A percentile compares a stretch with the other conserved stretches of the same genome.
Evolutionary conservation across 2,329 filamentous ascomycete species (phyloP).

Genomic region (Aureobasidium namibiae): DNA sequence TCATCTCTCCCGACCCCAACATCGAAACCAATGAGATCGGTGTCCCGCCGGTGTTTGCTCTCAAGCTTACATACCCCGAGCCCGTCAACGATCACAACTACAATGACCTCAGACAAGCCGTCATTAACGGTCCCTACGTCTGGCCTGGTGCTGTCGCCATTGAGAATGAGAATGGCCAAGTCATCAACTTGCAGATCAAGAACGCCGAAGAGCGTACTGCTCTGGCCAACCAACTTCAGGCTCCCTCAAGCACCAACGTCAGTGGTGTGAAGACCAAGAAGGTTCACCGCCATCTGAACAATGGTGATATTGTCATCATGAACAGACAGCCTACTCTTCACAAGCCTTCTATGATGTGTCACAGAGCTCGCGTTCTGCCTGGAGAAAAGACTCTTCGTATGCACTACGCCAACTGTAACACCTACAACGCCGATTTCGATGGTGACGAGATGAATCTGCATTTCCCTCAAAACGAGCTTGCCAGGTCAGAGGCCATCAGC

Average conservation of each 20-base stretch:
- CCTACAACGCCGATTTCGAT: constrained; percentile 98
- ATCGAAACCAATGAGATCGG: constrained; percentile 99
- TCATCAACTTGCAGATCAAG: constrained; percentile 81
- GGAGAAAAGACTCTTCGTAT: constrained; percentile 97
- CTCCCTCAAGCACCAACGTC: constrained; percentile 66
- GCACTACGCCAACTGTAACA: constrained; percentile 99
- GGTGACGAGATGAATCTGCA: constrained; percentile 99
- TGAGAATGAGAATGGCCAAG: constrained; percentile 89
- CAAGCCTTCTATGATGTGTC: constrained; percentile 98
- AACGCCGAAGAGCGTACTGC: constrained; percentile 80
- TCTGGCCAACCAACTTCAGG: constrained; percentile 85
- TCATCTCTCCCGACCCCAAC: constrained; percentile 96
- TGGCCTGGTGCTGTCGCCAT: constrained; percentile 94
- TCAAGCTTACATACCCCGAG: constrained; percentile 91
- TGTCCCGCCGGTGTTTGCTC: constrained; percentile 94
- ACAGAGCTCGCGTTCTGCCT: constrained; percentile 81
- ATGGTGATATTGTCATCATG: constrained; percentile 96
- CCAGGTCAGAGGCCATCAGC: constrained; percentile 82
- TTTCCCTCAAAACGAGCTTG: constrained; percentile 94
- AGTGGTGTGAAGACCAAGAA: constrained; percentile 85
- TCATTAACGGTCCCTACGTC: constrained; percentile 86
- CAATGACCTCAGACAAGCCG: constrained; percentile 87
- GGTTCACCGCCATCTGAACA: constrained; percentile 89
- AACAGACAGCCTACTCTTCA: constrained; percentile 96
- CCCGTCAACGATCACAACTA: constrained; percentile 97